Percentiles rank a stretch among this genome's conserved stretches.
These are phyloP conservation scores for Ustilago cynodontis DNA, from an alignment of 1,284 basidiomycete species.

Conservation along the genomic window DNA sequence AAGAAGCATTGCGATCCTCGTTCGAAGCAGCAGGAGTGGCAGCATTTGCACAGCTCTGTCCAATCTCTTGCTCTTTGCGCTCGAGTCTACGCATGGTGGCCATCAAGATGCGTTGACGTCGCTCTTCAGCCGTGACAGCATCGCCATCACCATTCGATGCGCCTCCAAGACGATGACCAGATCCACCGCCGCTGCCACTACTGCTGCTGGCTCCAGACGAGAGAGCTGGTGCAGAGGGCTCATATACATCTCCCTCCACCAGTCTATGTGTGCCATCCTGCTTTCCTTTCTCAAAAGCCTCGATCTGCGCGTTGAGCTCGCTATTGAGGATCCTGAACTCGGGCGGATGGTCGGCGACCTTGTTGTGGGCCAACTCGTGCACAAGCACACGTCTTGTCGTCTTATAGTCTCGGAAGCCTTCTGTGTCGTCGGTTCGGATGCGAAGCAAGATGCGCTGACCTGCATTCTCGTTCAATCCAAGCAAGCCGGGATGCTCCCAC, in stretches of 20 bases:
- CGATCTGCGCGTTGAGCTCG: constrained; percentile 63
- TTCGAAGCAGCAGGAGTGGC: constrained; percentile 13
- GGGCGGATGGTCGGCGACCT: constrained; percentile 58
- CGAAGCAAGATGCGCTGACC: constrained; percentile 61
- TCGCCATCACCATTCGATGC: not conserved
- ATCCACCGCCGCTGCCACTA: not conserved
- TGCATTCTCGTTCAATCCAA: constrained; percentile 65
- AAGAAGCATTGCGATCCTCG: constrained; percentile 6
- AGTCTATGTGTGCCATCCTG: constrained; percentile 36
- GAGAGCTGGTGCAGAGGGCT: constrained; percentile 22
- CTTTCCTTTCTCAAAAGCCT: constrained; percentile 47
- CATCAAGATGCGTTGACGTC: constrained; percentile 41
- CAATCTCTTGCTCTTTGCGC: constrained; percentile 47
- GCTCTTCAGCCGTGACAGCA: constrained; percentile 23
- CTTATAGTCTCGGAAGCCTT: constrained; percentile 64
- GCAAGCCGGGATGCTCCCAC: constrained; percentile 59
- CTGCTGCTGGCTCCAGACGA: not conserved
- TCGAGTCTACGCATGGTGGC: constrained; percentile 57
- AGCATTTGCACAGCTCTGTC: constrained; percentile 42
- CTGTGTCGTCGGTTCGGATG: constrained; percentile 60
- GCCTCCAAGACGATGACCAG: constrained; percentile 18
- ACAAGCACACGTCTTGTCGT: constrained; percentile 61
- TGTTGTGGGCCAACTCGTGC: constrained; percentile 66
- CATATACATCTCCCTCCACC: constrained; percentile 48
- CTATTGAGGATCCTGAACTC: constrained; percentile 66